phyloP scores from a whole-genome alignment of 2,329 filamentous ascomycete species.

The Byssochlamys sp. region DNA sequence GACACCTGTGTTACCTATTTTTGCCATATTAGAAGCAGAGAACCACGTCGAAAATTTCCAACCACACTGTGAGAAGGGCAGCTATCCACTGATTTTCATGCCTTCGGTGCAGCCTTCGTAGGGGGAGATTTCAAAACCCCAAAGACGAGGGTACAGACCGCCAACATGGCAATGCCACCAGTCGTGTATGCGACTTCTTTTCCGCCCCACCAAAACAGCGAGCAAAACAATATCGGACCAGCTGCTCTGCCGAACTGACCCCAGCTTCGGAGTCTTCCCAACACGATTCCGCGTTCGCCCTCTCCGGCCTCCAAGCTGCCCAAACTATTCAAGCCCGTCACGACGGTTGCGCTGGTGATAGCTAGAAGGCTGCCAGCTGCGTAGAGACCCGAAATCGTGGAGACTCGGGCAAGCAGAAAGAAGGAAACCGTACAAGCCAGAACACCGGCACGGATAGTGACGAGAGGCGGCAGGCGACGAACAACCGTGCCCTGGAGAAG shows the following conservation, averaged over 20 bases:
- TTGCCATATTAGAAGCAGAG: neutral
- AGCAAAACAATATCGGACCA: slow-evolving; percentile 83
- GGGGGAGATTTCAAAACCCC: slow-evolving; percentile 58
- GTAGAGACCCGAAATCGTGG: slow-evolving; percentile 63
- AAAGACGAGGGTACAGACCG: slow-evolving; percentile 63
- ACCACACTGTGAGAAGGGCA: neutral
- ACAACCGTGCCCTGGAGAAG: slow-evolving; percentile 90
- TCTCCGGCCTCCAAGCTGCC: slow-evolving; percentile 79
- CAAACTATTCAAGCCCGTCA: slow-evolving; percentile 83
- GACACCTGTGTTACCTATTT: neutral
- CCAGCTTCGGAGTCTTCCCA: slow-evolving; percentile 69
- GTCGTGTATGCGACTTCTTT: slow-evolving; percentile 73
- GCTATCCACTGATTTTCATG: neutral
- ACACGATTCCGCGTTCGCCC: slow-evolving; percentile 71
- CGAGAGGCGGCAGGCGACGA: slow-evolving; percentile 68
- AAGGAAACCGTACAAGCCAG: slow-evolving; percentile 70
- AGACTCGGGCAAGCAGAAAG: slow-evolving; percentile 62
- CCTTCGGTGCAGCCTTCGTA: neutral
- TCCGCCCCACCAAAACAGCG: slow-evolving; percentile 96
- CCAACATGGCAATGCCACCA: slow-evolving; percentile 70
- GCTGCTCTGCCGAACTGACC: slow-evolving; percentile 81
- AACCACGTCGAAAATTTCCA: neutral
- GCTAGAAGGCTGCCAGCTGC: slow-evolving; percentile 73
- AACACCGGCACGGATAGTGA: slow-evolving; percentile 71
- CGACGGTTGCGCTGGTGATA: slow-evolving; percentile 84